phyloP scores from a whole-genome alignment of 2,329 filamentous ascomycete genomes.

The Torrubiellomyces zombiae region DNA sequence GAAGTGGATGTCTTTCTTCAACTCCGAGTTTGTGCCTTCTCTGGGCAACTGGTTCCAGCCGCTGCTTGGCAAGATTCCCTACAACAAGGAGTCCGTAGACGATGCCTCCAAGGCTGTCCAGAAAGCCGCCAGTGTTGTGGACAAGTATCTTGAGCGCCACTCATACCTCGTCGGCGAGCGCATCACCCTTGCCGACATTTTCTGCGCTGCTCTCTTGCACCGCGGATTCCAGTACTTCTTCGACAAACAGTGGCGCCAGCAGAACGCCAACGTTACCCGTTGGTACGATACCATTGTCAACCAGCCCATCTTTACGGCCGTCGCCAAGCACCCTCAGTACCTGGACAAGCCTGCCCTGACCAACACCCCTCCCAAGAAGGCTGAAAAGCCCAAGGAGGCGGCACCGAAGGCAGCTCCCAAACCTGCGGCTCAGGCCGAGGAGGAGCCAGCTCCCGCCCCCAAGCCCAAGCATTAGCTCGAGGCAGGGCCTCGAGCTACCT shows the following conservation, averaged over 20 bases:
- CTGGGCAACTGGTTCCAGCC: constrained; percentile 75
- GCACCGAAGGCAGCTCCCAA: constrained; percentile 24
- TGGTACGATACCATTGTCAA: constrained; percentile 93
- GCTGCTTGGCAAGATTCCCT: constrained; percentile 62
- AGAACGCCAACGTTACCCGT: constrained; percentile 73
- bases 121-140: constrained; percentile 55
- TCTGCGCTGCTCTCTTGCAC: constrained; percentile 59
- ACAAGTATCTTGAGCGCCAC: constrained; percentile 79
- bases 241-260: constrained; percentile 71
- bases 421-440: constrained; percentile 21
- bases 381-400: constrained; percentile 47
- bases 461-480: constrained; percentile 97
- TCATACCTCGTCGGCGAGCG: constrained; percentile 97
- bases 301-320: constrained; percentile 77
- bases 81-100: constrained; percentile 97
- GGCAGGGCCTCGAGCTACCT: constrained; percentile 58
- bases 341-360: constrained; percentile 65
- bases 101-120: constrained; percentile 53
- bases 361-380: constrained; percentile 61
- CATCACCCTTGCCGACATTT: constrained; percentile 90
- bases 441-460: constrained; percentile 38
- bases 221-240: constrained; percentile 91
- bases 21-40: constrained; percentile 61
- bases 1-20: constrained; percentile 96
- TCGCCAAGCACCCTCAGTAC: constrained; percentile 59